Conservation (phyloP, 768 basidiomycete genomes). For the Lentinula aciculospora region DNA sequence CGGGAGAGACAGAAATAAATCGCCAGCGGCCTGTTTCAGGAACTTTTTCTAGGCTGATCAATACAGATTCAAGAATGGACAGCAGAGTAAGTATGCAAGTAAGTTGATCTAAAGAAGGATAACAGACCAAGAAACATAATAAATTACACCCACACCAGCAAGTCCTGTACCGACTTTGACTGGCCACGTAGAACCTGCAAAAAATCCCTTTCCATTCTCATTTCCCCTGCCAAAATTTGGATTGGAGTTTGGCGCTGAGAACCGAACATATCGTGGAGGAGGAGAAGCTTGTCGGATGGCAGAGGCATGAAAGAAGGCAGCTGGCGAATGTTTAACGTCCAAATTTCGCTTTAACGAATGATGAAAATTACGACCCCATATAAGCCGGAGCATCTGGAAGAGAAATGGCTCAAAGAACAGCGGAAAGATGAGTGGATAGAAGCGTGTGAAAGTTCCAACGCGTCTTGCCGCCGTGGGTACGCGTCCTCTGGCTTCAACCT, state of each 20-base stretch:
- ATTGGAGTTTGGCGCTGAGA: neutral
- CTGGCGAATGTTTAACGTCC: neutral
- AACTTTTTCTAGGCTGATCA: conserved; percentile 69
- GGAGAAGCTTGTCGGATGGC: neutral
- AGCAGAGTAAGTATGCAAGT: neutral
- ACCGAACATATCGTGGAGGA: conserved; percentile 2
- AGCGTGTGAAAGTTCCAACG: neutral
- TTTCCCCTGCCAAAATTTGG: neutral
- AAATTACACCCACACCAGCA: conserved; percentile 4
- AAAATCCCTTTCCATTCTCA: neutral
- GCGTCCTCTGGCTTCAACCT: neutral
- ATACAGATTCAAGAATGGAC: neutral
- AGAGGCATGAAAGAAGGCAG: neutral
- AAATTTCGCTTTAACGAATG: neutral
- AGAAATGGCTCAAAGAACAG: neutral
- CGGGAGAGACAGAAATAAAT: conserved; percentile 74
- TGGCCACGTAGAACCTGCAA: neutral
- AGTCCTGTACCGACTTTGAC: conserved; percentile 2
- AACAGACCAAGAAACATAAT: conserved; percentile 6
- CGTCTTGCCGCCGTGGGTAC: neutral
- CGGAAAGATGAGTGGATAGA: neutral
- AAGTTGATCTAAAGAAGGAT: neutral
- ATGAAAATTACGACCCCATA: neutral
- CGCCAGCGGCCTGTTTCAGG: conserved; percentile 84
- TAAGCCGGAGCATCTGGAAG: neutral